Percentiles rank a stretch among this genome's conserved stretches.
Evolutionary conservation across 2,329 filamentous ascomycete species (phyloP).

Genomic region (Fusarium brevicatenulatum): DNA sequence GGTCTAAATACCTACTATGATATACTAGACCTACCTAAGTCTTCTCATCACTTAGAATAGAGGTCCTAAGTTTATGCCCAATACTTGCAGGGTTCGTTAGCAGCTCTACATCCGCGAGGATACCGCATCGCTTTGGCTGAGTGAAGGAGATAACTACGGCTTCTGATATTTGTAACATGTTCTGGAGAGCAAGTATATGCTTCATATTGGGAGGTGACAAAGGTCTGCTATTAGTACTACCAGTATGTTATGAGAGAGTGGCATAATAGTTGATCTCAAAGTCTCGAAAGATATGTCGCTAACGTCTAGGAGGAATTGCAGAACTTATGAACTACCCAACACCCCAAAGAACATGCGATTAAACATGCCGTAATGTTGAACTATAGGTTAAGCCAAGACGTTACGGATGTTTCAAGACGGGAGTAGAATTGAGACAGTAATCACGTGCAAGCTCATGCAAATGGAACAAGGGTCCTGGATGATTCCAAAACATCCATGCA

Average conservation of each 20-base stretch:
- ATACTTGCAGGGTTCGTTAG: too few relatives aligned
- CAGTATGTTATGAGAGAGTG: background rate
- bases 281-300: background rate
- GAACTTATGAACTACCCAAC: background rate
- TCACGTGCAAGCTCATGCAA: background rate
- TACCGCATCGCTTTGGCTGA: background rate
- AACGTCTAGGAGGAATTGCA: background rate
- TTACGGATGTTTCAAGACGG: background rate
- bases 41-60: background rate
- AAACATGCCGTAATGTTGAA: background rate
- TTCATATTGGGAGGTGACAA: background rate
- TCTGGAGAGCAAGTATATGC: background rate
- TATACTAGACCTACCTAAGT: background rate
- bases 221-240: background rate
- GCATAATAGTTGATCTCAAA: background rate
- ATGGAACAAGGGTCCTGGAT: background rate
- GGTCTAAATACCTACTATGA: background rate
- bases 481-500: slow-evolving; percentile 3
- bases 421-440: background rate
- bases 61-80: background rate
- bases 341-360: background rate
- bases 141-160: too few relatives aligned
- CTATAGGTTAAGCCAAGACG: background rate
- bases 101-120: background rate
- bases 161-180: background rate